A percentile compares a stretch with the other conserved stretches of the same genome.
Evolutionary conservation across 2,329 filamentous ascomycete genomes (phyloP).

Genomic region (Botrytis porri): DNA sequence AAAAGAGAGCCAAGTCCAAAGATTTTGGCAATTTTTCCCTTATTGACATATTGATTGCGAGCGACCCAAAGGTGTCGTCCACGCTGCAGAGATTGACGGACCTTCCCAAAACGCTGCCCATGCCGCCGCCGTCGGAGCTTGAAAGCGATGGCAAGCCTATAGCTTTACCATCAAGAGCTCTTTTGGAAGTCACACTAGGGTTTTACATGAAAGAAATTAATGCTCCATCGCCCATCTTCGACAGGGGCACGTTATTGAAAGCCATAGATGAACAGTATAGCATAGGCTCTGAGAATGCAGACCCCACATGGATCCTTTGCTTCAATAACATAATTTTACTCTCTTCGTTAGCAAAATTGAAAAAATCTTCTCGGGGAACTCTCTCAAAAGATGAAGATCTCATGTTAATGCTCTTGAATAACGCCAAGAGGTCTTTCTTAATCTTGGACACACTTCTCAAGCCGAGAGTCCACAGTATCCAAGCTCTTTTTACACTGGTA

Average conservation of each 20-base stretch:
- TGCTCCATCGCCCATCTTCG: not conserved
- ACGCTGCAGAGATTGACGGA: not conserved
- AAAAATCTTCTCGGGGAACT: not conserved
- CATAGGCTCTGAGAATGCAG: not conserved
- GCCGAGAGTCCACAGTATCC: not conserved
- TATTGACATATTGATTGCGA: not conserved
- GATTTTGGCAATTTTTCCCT: not conserved
- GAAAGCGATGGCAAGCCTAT: not conserved
- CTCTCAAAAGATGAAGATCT: not conserved
- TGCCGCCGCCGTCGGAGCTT: not conserved
- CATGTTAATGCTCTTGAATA: not conserved
- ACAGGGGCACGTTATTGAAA: not conserved
- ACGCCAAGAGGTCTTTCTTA: not conserved
- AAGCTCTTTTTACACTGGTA: constrained; percentile 2
- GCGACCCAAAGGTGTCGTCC: not conserved
- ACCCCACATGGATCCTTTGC: not conserved
- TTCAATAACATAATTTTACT: not conserved
- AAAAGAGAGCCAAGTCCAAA: not conserved
- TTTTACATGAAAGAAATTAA: not conserved
- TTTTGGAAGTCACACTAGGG: not conserved
- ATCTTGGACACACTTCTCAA: not conserved
- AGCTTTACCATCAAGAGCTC: not conserved
- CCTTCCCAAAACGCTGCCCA: not conserved
- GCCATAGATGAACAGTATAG: not conserved
- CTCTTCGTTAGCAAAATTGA: not conserved